Base-by-base conservation (phyloP, 2,329 filamentous ascomycete genomes). In the Xenoacremonium recifei region DNA sequence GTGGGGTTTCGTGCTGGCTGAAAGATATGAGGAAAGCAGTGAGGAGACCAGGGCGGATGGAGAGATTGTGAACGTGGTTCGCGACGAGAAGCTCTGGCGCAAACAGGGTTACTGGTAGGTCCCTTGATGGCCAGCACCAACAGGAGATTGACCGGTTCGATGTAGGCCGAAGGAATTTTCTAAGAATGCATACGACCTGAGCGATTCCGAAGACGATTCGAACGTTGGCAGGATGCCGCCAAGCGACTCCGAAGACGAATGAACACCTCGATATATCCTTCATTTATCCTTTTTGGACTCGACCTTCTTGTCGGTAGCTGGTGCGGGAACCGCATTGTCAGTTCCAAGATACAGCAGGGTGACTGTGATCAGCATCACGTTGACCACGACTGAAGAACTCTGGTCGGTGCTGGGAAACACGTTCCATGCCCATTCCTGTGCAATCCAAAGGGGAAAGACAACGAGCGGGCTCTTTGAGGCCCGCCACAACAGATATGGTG, bases 381-480 rank as follows among this genome's bases (percentile, higher is more conserved):
- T 75, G 12, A 99, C 87, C 7, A 90, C 91, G 13, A 74, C 69
- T 12, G 60, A 62, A 4, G 79, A 82, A 59, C 78, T 82, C 35
- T 59, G 45, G 21, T 67, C 59, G 4, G 78, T 82, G 61, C 89
- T 95, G n/a, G 91, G 91, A 61, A 87, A 96, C 9, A 91, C 82
- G 55, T 96, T 95, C 91, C 91, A 96, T 11, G 87, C 89, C 84
- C 86, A 91, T 65, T 96, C 91, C 66, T 96, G 91, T 45, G 80
- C 73, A 3, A 73, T 77, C 86, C 88, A 96, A 9, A 91, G 66
- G 4, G 67, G 68, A 57, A 84, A 84, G 53, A 89, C 79, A 21
- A 85, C 57, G 10, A 85, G 60, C 0, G 86, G 84, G 55, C 85
- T 82, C 46, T 83, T 70, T 2, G 84, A 83, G 41, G 84, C 80